Conservation (phyloP, 805 yeast genomes). For the Tetrapisispora fleetii region DNA sequence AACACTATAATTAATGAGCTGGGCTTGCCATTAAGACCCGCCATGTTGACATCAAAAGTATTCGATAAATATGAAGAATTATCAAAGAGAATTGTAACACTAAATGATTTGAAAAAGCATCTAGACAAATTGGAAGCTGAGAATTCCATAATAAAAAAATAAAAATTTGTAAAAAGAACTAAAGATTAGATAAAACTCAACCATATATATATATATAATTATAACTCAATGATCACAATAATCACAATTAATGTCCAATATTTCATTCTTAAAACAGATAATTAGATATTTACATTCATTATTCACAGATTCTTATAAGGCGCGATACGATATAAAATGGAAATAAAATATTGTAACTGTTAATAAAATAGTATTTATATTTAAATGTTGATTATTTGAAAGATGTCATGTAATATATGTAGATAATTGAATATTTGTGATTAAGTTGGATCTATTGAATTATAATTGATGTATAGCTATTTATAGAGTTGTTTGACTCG, state of each 20-base stretch:
- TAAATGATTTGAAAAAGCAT: slow-evolving; percentile 78
- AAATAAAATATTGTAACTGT: not conserved
- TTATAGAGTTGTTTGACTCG: not conserved
- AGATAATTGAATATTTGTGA: too few relatives aligned
- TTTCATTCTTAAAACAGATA: not conserved
- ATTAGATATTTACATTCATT: not conserved
- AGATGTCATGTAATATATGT: too few relatives aligned
- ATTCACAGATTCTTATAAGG: not conserved
- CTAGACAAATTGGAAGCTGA: slow-evolving; percentile 84
- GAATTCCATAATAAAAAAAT: slow-evolving; percentile 35
- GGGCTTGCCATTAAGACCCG: slow-evolving; percentile 71
- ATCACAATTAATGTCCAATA: too few relatives aligned
- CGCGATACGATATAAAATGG: not conserved
- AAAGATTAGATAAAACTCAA: not conserved
- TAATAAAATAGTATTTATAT: too few relatives aligned
- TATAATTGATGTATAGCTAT: not conserved
- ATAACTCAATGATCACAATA: too few relatives aligned
- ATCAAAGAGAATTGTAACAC: slow-evolving; percentile 53
- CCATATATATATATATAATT: not conserved
- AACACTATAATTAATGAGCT: slow-evolving; percentile 61
- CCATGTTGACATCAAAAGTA: slow-evolving; percentile 76
- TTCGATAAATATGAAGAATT: slow-evolving; percentile 69
- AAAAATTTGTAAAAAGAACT: not conserved
- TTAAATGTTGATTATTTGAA: too few relatives aligned
- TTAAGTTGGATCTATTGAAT: too few relatives aligned